Base-by-base conservation (phyloP, 306 rosid genomes). In the Ceratonia siliqua region DNA sequence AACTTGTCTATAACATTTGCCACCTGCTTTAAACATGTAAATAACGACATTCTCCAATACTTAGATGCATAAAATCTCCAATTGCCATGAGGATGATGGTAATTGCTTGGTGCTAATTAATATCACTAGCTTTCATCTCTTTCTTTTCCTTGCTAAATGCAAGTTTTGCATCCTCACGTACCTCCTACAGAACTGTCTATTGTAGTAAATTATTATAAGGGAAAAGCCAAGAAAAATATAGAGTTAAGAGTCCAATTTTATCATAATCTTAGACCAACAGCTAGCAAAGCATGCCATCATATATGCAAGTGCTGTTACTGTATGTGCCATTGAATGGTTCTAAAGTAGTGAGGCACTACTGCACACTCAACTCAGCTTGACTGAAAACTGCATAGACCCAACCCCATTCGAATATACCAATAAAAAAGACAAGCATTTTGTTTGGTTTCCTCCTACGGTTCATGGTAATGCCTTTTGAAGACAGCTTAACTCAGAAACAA, bases 11-110 rank as follows among this genome's bases (percentile, higher is more conserved):
- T 43, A 21, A n/a, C 52, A 54, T 57, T 58, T 72, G 27, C 32
- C 57, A 30, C 48, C 30, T n/a, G 3, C 58, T 73, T 73, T 46
- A 33, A 15, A 22, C 73, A 53, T 39, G 21, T 25, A 63, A 64
- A 11, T 68, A 21, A 56, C 59, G 15, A 56, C 59, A 30, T 68
- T 56, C 61, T 75, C 46, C 27, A 8, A 0, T 28, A 28, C 4
- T 28, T 28, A 28, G 32, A 28, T 28, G 4, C 2, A 28, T 4
- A 28, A 28, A 28, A 28, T 28, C 32, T 28, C 32, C 4, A n/a
- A 13, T 21, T 59, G 24, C 46, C 32, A 17, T 48, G 32, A n/a
- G n/a, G n/a, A n/a, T 2, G 62, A 69, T 50, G 21, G 9, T 2
- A 27, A 49, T 30, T 49, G 52, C 30, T 2, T 17, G 59, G 28